A percentile compares a stretch with the other conserved stretches of the same genome.
phyloP scores from a whole-genome alignment of 2,329 filamentous ascomycete species.

The Aspergillus unguis region DNA sequence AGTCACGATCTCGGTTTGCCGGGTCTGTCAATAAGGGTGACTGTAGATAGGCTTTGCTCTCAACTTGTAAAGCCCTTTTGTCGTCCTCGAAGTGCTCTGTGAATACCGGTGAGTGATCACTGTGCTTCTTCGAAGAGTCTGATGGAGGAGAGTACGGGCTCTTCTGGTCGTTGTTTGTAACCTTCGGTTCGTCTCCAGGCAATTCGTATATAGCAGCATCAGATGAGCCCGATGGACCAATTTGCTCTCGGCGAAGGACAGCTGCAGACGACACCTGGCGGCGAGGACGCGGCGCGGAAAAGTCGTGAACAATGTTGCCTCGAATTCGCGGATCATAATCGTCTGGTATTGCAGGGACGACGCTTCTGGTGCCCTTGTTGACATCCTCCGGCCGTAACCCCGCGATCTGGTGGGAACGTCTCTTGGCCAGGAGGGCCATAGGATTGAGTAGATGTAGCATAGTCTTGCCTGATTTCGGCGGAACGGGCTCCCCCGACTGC shows the following conservation, averaged over 20 bases:
- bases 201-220: constrained; percentile 14
- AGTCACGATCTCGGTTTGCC: constrained; percentile 27
- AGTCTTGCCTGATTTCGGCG: constrained; percentile 44
- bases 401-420: constrained; percentile 53
- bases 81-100: constrained; percentile 59
- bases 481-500: constrained; percentile 26
- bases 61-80: constrained; percentile 37
- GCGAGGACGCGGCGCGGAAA: constrained; percentile 57
- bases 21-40: constrained; percentile 36
- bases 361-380: constrained; percentile 48
- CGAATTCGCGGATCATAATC: constrained; percentile 63
- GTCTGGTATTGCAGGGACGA: constrained; percentile 53
- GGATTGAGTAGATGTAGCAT: constrained; percentile 58
- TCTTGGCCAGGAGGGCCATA: constrained; percentile 57
- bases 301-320: constrained; percentile 63
- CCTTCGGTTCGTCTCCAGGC: constrained; percentile 8
- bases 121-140: constrained; percentile 32
- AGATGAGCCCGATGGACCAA: constrained; percentile 9
- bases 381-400: constrained; percentile 50
- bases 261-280: constrained; percentile 31
- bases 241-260: constrained; percentile 16
- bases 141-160: constrained; percentile 13
- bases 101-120: constrained; percentile 57
- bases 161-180: constrained; percentile 9
- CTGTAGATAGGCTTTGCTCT: constrained; percentile 44